These are phyloP conservation scores for Salvia hispanica DNA, from an alignment of 257 asterid genomes.

Conservation along the genomic window DNA sequence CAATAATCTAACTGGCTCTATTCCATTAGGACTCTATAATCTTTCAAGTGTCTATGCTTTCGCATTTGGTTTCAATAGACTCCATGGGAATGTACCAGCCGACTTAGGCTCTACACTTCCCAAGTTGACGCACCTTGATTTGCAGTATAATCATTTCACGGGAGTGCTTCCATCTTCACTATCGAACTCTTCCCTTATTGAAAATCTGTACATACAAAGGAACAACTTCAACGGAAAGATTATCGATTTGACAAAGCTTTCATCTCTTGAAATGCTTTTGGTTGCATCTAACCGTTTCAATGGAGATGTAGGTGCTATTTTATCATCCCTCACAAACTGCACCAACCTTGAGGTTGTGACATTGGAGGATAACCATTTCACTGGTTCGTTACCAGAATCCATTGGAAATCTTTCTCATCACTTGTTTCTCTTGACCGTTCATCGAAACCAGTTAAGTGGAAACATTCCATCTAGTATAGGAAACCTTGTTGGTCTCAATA, in stretches of 20 bases:
- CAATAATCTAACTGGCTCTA: background rate
- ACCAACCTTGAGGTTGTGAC: constrained; percentile 18
- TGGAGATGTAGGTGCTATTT: constrained; percentile 7
- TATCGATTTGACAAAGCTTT: too few relatives aligned
- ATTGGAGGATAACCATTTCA: constrained; percentile 30
- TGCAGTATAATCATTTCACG: too few relatives aligned
- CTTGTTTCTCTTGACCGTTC: constrained; percentile 12
- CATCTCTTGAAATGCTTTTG: too few relatives aligned
- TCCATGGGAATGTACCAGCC: constrained; percentile 35
- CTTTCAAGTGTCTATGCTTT: background rate
- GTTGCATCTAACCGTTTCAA: background rate
- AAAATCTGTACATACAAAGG: too few relatives aligned
- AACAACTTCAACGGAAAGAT: background rate
- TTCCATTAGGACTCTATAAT: background rate
- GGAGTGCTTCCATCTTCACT: constrained; percentile 36
- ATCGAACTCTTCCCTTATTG: constrained; percentile 28
- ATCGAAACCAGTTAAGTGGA: constrained; percentile 38
- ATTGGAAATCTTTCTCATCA: constrained; percentile 39
- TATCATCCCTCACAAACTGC: constrained; percentile 39
- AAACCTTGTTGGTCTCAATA: constrained; percentile 26
- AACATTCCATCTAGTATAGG: constrained; percentile 38
- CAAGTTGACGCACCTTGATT: background rate
- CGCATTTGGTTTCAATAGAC: background rate
- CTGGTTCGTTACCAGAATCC: constrained; percentile 38
- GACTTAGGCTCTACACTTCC: constrained; percentile 30